These are phyloP conservation scores for Xylariaceae sp. DNA, from an alignment of 2,329 filamentous ascomycete genomes.

Conservation along the genomic window DNA sequence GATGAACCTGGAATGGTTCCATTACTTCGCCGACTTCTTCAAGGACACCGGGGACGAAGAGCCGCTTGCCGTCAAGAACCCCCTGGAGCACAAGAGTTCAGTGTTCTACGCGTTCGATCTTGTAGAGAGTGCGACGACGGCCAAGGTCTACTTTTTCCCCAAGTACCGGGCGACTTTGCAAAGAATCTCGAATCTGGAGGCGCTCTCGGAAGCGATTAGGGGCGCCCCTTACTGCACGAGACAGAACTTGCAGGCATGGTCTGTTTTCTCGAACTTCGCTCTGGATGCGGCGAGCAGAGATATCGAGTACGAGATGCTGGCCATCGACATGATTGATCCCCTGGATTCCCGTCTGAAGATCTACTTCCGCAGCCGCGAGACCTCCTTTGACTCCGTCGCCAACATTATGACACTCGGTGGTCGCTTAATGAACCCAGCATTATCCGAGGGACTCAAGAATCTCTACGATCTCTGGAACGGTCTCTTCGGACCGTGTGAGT, in stretches of 20 bases:
- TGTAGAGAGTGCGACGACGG: background rate
- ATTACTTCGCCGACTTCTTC: conserved; percentile 6
- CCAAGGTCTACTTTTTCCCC: conserved; percentile 13
- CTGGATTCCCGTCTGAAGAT: conserved; percentile 12
- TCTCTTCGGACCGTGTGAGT: background rate
- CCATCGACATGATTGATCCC: conserved; percentile 14
- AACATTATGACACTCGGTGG: conserved; percentile 11
- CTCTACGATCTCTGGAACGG: conserved; percentile 11
- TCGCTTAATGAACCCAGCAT: background rate
- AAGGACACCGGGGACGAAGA: background rate
- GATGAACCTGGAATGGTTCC: conserved; percentile 2
- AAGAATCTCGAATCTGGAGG: conserved; percentile 3
- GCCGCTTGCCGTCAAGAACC: background rate
- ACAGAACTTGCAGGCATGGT: background rate
- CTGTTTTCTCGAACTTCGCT: conserved; percentile 8
- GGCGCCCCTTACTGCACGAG: conserved; percentile 1
- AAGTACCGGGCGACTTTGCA: conserved; percentile 2
- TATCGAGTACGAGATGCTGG: conserved; percentile 15
- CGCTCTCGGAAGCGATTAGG: background rate
- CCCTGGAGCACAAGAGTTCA: conserved; percentile 4
- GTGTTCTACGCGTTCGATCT: conserved; percentile 17
- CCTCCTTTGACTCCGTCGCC: conserved; percentile 1
- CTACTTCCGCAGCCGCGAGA: conserved; percentile 14
- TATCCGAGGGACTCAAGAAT: conserved; percentile 7
- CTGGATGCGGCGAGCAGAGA: background rate